Percentiles rank a stretch among this genome's conserved stretches.
Conservation (phyloP, 176 grass and related monocot species). For the Cocos nucifera region DNA sequence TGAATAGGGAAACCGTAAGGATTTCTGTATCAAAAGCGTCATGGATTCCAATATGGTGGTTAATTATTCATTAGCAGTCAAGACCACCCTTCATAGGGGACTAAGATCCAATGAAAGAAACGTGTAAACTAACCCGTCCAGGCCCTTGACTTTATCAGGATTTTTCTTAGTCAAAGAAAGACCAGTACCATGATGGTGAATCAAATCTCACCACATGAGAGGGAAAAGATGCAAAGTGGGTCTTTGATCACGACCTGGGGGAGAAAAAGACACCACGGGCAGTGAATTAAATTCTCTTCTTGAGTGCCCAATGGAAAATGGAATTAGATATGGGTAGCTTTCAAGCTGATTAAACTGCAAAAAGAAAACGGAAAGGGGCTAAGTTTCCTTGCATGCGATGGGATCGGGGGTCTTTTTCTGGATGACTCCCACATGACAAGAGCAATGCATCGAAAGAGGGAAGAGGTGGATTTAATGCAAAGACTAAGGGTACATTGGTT, state of each 20-base stretch:
- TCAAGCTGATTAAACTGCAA: conserved; percentile 18
- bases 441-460: no score
- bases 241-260: conserved; percentile 39
- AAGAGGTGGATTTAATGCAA: no score
- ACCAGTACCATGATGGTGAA: conserved; percentile 9
- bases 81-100: background rate
- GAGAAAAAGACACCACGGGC: conserved; percentile 27
- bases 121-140: background rate
- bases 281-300: conserved; percentile 72
- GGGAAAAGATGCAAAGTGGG: conserved; percentile 13
- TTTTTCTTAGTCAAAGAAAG: conserved; percentile 31
- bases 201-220: conserved; percentile 4
- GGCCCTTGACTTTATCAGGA: conserved; percentile 14
- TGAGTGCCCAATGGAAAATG: conserved; percentile 19
- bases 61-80: background rate
- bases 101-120: background rate
- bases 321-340: conserved; percentile 31
- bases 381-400: no score
- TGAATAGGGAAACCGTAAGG: background rate
- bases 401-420: no score
- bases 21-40: no score
- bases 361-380: background rate
- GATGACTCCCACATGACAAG: no score
- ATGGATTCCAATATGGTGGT: conserved; percentile 1
- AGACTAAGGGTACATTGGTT: no score